These are phyloP conservation scores for Ophioceras dolichostomum DNA, from an alignment of 2,329 filamentous ascomycete genomes.

Conservation along the genomic window DNA sequence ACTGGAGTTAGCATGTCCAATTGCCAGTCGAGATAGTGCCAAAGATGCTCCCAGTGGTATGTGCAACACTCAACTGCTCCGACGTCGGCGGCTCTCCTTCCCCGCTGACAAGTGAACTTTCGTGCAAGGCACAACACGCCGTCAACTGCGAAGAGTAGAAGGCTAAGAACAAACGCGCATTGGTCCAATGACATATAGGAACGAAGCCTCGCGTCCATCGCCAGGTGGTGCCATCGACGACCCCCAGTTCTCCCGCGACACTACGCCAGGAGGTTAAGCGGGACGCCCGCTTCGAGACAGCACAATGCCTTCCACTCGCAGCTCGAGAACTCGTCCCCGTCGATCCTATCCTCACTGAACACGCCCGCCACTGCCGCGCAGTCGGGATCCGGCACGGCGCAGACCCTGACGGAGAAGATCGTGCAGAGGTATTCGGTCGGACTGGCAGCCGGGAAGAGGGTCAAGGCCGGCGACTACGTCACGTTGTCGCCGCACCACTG, in stretches of 20 bases:
- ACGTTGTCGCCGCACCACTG: constrained; percentile 57
- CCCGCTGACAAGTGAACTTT: no score
- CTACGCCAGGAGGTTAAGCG: neutral
- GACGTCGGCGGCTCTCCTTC: constrained; percentile 1
- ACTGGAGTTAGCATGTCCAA: no score
- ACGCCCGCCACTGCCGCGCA: no score
- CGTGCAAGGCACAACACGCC: no score
- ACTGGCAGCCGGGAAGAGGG: constrained; percentile 60
- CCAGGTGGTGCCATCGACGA: constrained; percentile 11
- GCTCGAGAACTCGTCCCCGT: constrained; percentile 37
- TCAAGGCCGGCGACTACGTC: constrained; percentile 75
- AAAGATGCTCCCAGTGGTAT: constrained; percentile 3
- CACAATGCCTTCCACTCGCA: constrained; percentile 53
- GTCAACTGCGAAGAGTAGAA: no score
- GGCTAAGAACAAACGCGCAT: no score
- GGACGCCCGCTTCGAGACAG: constrained; percentile 8
- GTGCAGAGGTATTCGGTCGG: constrained; percentile 73
- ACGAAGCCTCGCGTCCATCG: constrained; percentile 15
- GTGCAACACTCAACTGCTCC: constrained; percentile 2
- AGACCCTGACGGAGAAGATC: constrained; percentile 89
- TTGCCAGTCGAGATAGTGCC: no score
- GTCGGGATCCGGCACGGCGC: constrained; percentile 41
- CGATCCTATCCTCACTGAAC: constrained; percentile 40
- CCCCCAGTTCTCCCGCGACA: neutral
- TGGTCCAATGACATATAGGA: no score